phyloP scores from a whole-genome alignment of 176 grass and related monocot species.

The Oryza longistaminata region DNA sequence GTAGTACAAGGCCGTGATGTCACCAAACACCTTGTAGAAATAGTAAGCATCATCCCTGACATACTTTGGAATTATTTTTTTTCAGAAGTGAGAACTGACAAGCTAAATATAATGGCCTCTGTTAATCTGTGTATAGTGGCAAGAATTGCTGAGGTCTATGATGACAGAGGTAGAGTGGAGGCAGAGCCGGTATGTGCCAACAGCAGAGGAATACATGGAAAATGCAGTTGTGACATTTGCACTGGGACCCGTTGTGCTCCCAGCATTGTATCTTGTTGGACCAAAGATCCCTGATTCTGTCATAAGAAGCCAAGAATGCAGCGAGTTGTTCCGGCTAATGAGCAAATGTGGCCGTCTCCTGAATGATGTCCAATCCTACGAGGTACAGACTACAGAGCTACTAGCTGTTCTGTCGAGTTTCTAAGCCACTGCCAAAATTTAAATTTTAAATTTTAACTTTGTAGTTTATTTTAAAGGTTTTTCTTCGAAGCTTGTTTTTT shows the following conservation, averaged over 20 bases:
- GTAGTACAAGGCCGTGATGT: constrained; percentile 43
- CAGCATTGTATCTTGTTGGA: constrained; percentile 63
- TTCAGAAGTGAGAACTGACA: neutral
- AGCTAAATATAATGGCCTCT: neutral
- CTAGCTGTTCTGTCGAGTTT: too few species aligned
- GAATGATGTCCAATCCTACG: constrained; percentile 55
- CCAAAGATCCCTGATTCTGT: constrained; percentile 37
- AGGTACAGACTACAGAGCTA: constrained; percentile 28
- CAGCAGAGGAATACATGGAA: constrained; percentile 52
- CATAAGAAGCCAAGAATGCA: constrained; percentile 48
- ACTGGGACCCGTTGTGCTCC: constrained; percentile 62
- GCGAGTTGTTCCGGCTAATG: constrained; percentile 52
- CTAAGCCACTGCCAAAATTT: too few species aligned
- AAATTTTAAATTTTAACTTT: too few species aligned
- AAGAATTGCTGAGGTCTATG: constrained; percentile 57
- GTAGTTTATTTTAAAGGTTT: too few species aligned
- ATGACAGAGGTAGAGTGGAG: constrained; percentile 66
- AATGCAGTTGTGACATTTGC: constrained; percentile 61
- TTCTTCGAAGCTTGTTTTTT: too few species aligned
- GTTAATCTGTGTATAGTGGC: constrained; percentile 47
- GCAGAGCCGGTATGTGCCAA: constrained; percentile 44
- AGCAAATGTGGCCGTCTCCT: constrained; percentile 66
- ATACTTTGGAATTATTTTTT: neutral
- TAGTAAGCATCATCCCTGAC: constrained; percentile 29
- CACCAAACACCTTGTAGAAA: constrained; percentile 48